phyloP scores from a whole-genome alignment of 2,329 filamentous ascomycete species.

The Trematosphaeria pertusa region DNA sequence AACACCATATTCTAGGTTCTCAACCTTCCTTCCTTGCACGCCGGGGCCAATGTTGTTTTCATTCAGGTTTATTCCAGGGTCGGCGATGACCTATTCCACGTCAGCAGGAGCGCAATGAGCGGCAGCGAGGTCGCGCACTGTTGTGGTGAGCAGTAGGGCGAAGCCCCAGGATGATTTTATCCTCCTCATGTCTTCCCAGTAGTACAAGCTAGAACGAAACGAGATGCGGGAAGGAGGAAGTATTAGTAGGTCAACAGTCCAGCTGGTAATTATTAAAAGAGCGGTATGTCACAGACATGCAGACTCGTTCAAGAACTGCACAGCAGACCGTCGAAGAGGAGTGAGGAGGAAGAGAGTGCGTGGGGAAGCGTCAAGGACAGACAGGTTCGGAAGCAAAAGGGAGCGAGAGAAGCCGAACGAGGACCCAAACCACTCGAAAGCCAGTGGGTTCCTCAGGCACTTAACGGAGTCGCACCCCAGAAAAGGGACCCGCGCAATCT shows the following conservation, averaged over 20 bases:
- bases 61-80: conserved; percentile 35
- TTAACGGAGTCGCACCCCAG: conserved; percentile 27
- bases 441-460: conserved; percentile 34
- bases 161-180: conserved; percentile 31
- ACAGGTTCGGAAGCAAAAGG: conserved; percentile 30
- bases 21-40: conserved; percentile 31
- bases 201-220: conserved; percentile 4
- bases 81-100: conserved; percentile 27
- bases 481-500: conserved; percentile 30
- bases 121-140: conserved; percentile 28
- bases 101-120: conserved; percentile 21
- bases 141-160: conserved; percentile 36
- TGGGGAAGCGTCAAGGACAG: conserved; percentile 20
- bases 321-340: conserved; percentile 42
- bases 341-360: conserved; percentile 20
- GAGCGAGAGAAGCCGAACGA: conserved; percentile 36
- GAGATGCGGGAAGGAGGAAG: conserved; percentile 7
- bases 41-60: conserved; percentile 27
- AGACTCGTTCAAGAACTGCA: conserved; percentile 44
- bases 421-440: conserved; percentile 41
- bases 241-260: conserved; percentile 46
- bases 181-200: conserved; percentile 35
- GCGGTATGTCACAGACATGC: conserved; percentile 41
- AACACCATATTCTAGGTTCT: conserved; percentile 31
- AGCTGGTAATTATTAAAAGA: conserved; percentile 39